A percentile compares a stretch with the other conserved stretches of the same genome.
Conservation (phyloP, 495 filamentous ascomycete genomes). For the Penicillium crystallinum region DNA sequence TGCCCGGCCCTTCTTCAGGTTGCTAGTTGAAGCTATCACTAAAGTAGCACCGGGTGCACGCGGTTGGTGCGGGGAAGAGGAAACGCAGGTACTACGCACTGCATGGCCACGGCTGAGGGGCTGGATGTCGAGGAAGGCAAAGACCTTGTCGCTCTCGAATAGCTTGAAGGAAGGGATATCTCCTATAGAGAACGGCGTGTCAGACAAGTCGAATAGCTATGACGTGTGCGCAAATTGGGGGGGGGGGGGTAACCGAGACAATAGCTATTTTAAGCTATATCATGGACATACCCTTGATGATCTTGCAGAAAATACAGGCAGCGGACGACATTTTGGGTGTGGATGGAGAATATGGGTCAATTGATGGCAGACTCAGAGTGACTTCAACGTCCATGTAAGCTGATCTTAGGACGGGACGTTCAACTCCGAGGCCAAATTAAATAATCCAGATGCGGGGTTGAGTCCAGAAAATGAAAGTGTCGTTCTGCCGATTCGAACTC, state of each 20-base stretch:
- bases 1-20: neutral
- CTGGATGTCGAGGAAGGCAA: slow-evolving; percentile 95
- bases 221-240: neutral
- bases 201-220: neutral
- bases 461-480: neutral
- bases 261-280: neutral
- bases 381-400: too few species aligned
- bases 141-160: slow-evolving; percentile 85
- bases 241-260: neutral
- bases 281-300: slow-evolving; percentile 74
- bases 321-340: slow-evolving; percentile 40
- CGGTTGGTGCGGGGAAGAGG: slow-evolving; percentile 19
- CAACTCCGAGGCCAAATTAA: neutral
- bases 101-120: slow-evolving; percentile 81
- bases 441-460: neutral
- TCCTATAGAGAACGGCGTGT: slow-evolving; percentile 43
- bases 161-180: slow-evolving; percentile 96
- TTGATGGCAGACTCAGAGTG: too few species aligned
- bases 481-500: slow-evolving; percentile 25
- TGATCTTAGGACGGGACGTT: neutral
- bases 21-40: neutral
- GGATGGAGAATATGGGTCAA: neutral
- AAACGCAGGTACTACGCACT: slow-evolving; percentile 39
- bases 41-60: neutral
- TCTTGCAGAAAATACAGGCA: slow-evolving; percentile 96